These are phyloP conservation scores for Vaccinium myrtillus DNA, from an alignment of 148 eudicot genomes.

Conservation along the genomic window DNA sequence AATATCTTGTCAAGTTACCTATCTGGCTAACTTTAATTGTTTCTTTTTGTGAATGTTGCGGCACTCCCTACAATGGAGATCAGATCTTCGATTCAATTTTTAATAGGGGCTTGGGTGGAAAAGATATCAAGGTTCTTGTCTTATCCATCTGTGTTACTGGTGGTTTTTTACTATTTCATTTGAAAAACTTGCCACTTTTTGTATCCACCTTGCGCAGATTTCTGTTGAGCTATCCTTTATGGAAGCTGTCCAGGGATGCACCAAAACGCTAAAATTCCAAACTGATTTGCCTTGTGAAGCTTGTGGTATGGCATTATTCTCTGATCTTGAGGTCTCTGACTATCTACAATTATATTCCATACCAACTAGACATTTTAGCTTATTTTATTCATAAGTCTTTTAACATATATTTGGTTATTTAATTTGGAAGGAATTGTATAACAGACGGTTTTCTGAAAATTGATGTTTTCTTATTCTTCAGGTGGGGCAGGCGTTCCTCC, in stretches of 20 bases:
- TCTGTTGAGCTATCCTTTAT: constrained; percentile 78
- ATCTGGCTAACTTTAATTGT: background rate
- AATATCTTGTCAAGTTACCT: background rate
- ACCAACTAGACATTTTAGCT: background rate
- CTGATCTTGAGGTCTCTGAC: background rate
- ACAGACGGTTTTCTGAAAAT: background rate
- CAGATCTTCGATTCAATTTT: constrained; percentile 49
- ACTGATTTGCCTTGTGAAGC: constrained; percentile 76
- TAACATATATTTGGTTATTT: background rate
- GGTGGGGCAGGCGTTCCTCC: constrained; percentile 97
- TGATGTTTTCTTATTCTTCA: constrained; percentile 10
- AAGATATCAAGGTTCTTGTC: constrained; percentile 57
- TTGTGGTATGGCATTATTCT: constrained; percentile 59
- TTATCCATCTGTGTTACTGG: background rate
- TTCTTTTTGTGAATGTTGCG: constrained; percentile 18
- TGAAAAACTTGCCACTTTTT: background rate
- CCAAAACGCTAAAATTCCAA: constrained; percentile 59
- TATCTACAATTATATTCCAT: background rate
- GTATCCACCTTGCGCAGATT: constrained; percentile 28
- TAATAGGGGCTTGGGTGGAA: constrained; percentile 40
- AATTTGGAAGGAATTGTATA: background rate
- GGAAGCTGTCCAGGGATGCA: constrained; percentile 99
- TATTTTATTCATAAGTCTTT: background rate
- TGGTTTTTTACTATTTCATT: background rate
- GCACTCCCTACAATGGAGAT: constrained; percentile 19